Conservation (phyloP, 108 stramenopile species). For the Fistulifera solaris region DNA sequence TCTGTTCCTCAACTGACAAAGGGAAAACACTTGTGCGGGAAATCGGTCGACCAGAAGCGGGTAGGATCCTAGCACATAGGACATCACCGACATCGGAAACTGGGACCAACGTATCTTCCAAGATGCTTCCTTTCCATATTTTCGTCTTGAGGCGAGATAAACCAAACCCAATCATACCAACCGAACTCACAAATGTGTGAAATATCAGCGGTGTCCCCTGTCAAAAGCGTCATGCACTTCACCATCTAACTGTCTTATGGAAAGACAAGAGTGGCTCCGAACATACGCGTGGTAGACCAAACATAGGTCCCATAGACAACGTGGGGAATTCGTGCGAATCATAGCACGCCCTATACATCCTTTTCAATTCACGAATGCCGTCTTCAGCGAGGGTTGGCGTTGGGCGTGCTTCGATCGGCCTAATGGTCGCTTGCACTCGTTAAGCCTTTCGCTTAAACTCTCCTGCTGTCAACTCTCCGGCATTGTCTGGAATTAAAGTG, state of each 20-base stretch:
- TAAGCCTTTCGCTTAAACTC: slow-evolving; percentile 16
- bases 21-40: slow-evolving; percentile 3
- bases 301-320: slow-evolving; percentile 17
- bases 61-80: slow-evolving; percentile 13
- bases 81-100: slow-evolving; percentile 9
- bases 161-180: slow-evolving; percentile 30
- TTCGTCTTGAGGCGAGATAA: background rate
- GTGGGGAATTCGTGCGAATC: slow-evolving; percentile 1
- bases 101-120: slow-evolving; percentile 22
- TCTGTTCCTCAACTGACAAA: slow-evolving; percentile 5
- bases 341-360: slow-evolving; percentile 9
- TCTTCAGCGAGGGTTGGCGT: slow-evolving; percentile 20
- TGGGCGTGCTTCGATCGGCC: slow-evolving; percentile 17
- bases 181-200: slow-evolving; percentile 21
- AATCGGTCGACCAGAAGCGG: slow-evolving; percentile 13
- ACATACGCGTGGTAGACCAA: slow-evolving; percentile 14
- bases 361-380: slow-evolving; percentile 20
- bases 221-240: slow-evolving; percentile 12
- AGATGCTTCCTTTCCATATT: slow-evolving; percentile 5
- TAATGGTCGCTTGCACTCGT: slow-evolving; percentile 5
- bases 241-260: slow-evolving; percentile 15
- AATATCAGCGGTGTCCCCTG: slow-evolving; percentile 32
- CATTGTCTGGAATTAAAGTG: slow-evolving; percentile 19
- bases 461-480: slow-evolving; percentile 16
- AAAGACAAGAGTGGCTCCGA: slow-evolving; percentile 14